Base-by-base conservation (phyloP, 2,329 filamentous ascomycete genomes). In the Graphilbum fragrans region DNA sequence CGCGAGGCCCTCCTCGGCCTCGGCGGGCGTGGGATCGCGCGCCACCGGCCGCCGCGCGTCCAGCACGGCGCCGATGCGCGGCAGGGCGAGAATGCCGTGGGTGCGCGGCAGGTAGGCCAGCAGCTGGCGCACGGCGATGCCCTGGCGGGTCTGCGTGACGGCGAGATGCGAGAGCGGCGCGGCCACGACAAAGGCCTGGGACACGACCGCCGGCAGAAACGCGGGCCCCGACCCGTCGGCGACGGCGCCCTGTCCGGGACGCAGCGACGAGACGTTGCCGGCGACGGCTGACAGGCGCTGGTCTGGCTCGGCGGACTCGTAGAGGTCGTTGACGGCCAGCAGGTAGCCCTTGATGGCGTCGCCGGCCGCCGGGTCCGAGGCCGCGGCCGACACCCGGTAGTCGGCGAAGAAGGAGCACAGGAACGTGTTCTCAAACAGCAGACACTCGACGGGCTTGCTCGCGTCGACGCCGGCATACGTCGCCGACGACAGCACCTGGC, bases 371-470 rank as follows among this genome's bases (percentile, higher is more conserved):
- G 38, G 10, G 7, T 32, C 29, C 16, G 10, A 9, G 6, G 6
- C 16, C 10, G 29, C 36, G 7, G 7, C 23, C 23, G 23, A 7
- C 12, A 80, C 67, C 3, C 64, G 62, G 55, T 79, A 80, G 51
- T 74, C 63, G 29, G 71, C 74, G 52, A 74, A 82, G 59, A 88
- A 84, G 8, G 86, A 82, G 65, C 94, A 96, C 7, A 80, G 73
- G 55, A 93, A 88, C 87, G 90, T 96, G 62, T 98, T 96, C 66
- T 98, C 92, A 0, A 87, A 83, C 40, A 95, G 69, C 21, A 78
- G 74, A 34, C 87, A 86, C 19, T 82, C 69, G 45, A 94, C 82
- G 0, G 80, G 72, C 55, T 87, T 81, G 37, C 63, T 67, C 1
- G 74, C 68, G 55, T 96, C 88, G 27, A 94, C 78, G 4, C 81